A percentile compares a stretch with the other conserved stretches of the same genome.
Conservation (phyloP, 2,329 filamentous ascomycete species). For the Diplodia mutila region DNA sequence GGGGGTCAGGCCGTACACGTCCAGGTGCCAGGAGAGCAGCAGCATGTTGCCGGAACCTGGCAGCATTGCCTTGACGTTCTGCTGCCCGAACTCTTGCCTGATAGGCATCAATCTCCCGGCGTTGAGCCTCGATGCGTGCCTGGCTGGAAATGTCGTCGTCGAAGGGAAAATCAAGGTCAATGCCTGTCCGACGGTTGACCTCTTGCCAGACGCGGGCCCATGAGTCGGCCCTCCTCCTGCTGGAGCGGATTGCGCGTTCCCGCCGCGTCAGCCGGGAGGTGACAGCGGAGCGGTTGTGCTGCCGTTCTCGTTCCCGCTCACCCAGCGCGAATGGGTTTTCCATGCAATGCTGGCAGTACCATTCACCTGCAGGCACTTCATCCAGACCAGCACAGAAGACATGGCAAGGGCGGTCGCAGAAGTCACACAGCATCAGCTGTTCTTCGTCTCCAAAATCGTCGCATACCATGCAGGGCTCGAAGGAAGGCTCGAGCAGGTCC, state of each 20-base stretch:
- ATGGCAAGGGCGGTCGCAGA: conserved; percentile 87
- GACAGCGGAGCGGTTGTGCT: conserved; percentile 36
- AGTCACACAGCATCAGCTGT: conserved; percentile 85
- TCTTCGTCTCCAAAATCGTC: conserved; percentile 80
- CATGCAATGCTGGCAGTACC: conserved; percentile 88
- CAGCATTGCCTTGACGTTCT: conserved; percentile 73
- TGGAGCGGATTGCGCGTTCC: conserved; percentile 23
- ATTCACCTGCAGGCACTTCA: conserved; percentile 73
- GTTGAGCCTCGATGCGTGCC: conserved; percentile 40
- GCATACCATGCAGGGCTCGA: conserved; percentile 81
- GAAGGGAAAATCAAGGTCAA: conserved; percentile 86
- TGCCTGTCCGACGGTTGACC: conserved; percentile 76
- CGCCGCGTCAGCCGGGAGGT: conserved; percentile 36
- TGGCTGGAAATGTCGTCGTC: conserved; percentile 62
- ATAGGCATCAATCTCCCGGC: conserved; percentile 71
- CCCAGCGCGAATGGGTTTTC: conserved; percentile 44
- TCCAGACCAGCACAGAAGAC: conserved; percentile 88
- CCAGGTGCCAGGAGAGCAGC: conserved; percentile 60
- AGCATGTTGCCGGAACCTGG: conserved; percentile 72
- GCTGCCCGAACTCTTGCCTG: conserved; percentile 83
- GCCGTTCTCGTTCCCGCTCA: conserved; percentile 33
- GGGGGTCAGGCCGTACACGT: conserved; percentile 43
- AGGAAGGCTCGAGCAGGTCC: conserved; percentile 57
- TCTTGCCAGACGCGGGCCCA: conserved; percentile 87
- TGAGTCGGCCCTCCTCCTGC: conserved; percentile 37